Percentiles rank a stretch among this genome's conserved stretches.
Evolutionary conservation across 2,329 filamentous ascomycete genomes (phyloP).

Genomic region (Albifimbria verrucaria): DNA sequence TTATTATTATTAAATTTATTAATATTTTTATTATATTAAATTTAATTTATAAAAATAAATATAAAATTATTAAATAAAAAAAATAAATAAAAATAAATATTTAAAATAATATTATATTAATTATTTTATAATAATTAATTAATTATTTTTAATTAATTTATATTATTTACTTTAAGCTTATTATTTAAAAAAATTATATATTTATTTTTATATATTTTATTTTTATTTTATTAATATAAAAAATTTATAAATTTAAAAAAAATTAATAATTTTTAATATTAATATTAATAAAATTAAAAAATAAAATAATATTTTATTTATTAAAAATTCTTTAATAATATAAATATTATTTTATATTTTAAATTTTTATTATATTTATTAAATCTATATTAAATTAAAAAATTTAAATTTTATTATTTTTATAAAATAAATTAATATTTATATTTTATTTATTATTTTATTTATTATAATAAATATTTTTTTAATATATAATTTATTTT

Average conservation of each 20-base stretch:
- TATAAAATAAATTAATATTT: not conserved
- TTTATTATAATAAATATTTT: not conserved
- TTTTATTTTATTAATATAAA: not conserved
- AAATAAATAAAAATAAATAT: too few relatives aligned
- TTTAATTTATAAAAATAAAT: not conserved
- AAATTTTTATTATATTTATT: not conserved
- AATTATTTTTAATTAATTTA: too few relatives aligned
- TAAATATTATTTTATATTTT: not conserved
- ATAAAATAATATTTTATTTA: not conserved
- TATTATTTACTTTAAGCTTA: too few relatives aligned
- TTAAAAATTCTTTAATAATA: not conserved
- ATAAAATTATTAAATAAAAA: too few relatives aligned
- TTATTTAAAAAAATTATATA: not conserved
- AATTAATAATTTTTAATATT: not conserved
- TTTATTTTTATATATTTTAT: not conserved
- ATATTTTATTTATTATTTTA: not conserved
- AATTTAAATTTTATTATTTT: not conserved
- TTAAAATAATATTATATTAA: too few relatives aligned
- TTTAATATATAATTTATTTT: not conserved
- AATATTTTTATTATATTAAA: not conserved
- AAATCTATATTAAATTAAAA: not conserved
- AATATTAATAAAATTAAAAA: not conserved
- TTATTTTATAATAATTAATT: not conserved
- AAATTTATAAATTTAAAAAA: not conserved
- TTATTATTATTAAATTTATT: too few relatives aligned